Evolutionary conservation across 1,284 basidiomycete genomes (phyloP).

Genomic region (Cutaneotrichosporon sp.): DNA sequence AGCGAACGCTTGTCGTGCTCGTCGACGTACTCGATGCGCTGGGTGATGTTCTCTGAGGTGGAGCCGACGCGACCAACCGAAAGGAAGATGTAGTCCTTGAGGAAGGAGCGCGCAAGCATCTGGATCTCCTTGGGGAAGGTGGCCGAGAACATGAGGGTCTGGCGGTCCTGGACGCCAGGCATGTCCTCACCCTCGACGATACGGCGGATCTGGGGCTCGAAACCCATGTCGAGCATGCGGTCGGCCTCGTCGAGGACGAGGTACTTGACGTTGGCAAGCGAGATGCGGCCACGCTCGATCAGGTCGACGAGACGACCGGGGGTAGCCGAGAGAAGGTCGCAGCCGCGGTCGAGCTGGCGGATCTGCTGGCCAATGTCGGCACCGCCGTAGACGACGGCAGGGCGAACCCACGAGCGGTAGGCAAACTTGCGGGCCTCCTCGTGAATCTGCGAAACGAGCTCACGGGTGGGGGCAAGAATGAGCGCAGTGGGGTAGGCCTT

Average conservation of each 20-base stretch:
- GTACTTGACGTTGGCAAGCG: constrained; percentile 93
- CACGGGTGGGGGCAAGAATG: constrained; percentile 95
- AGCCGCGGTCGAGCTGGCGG: constrained; percentile 91
- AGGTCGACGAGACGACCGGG: constrained; percentile 98
- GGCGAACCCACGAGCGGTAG: constrained; percentile 98
- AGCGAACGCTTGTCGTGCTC: constrained; percentile 97
- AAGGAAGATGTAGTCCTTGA: constrained; percentile 95
- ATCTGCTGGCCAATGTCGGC: constrained; percentile 97
- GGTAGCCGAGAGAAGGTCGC: constrained; percentile 96
- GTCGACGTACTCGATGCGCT: constrained; percentile 98
- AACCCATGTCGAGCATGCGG: constrained; percentile 99
- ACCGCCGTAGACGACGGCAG: constrained; percentile 98
- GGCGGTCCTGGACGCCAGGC: constrained; percentile 87
- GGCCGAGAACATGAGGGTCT: constrained; percentile 99
- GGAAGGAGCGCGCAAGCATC: constrained; percentile 91
- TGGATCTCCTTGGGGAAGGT: constrained; percentile 99
- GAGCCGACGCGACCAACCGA: constrained; percentile 98
- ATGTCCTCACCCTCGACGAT: constrained; percentile 99
- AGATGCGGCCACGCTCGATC: constrained; percentile 97
- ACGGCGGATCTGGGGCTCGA: constrained; percentile 98
- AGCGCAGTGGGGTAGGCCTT: constrained; percentile 96
- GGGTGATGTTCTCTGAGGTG: constrained; percentile 99
- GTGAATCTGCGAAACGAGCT: constrained; percentile 98
- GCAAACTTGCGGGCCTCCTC: constrained; percentile 99
- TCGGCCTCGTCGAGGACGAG: constrained; percentile 99